Conservation (phyloP, 2,329 filamentous ascomycete genomes). For the Pseudogymnoascus sp. region DNA sequence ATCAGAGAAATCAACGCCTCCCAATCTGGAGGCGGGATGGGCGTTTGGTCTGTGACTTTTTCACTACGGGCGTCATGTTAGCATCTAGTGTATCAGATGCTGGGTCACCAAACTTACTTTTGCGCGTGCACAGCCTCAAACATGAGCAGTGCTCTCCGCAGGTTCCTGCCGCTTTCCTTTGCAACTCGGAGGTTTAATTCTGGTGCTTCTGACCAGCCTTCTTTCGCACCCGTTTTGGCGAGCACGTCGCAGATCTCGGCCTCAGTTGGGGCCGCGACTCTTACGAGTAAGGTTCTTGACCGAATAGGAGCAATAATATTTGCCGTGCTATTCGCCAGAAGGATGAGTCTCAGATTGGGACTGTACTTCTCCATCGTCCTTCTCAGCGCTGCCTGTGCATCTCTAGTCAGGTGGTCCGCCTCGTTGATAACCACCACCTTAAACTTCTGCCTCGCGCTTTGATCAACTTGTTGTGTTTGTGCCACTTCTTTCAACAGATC, state of each 20-base stretch:
- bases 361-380: constrained; percentile 99
- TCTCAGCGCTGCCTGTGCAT: constrained; percentile 89
- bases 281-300: constrained; percentile 80
- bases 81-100: constrained; percentile 11
- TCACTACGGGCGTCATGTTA: constrained; percentile 52
- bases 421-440: constrained; percentile 99
- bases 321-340: constrained; percentile 90
- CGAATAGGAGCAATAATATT: constrained; percentile 99
- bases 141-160: constrained; percentile 87
- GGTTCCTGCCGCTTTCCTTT: constrained; percentile 79
- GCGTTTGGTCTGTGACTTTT: constrained; percentile 76
- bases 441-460: constrained; percentile 82
- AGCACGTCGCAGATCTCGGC: constrained; percentile 76
- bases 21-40: constrained; percentile 94
- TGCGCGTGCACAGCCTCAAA: constrained; percentile 95
- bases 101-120: constrained; percentile 54
- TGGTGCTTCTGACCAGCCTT: constrained; percentile 69
- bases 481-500: constrained; percentile 96
- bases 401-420: constrained; percentile 85
- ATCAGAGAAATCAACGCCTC: constrained; percentile 83
- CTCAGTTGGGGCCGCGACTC: constrained; percentile 82
- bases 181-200: constrained; percentile 79
- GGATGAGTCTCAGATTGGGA: constrained; percentile 82
- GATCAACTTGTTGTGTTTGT: constrained; percentile 97
- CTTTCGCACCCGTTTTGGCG: constrained; percentile 61